Conservation (phyloP, 306 rosid genomes). For the Senna siamea region DNA sequence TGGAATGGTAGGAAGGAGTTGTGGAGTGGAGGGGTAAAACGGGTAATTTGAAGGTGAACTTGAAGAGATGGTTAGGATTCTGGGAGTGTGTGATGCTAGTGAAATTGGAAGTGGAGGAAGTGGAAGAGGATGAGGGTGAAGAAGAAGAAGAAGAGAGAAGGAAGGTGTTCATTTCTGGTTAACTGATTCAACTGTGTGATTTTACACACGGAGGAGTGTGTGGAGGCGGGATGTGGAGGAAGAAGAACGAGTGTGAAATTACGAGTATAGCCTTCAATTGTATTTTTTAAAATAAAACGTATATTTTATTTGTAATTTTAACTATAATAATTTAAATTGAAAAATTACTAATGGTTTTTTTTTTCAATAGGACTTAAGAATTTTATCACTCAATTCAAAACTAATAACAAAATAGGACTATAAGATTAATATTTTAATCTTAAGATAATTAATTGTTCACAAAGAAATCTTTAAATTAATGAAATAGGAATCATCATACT, state of each 20-base stretch:
- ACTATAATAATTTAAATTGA: no score
- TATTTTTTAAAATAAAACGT: no score
- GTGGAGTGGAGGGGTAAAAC: conserved; percentile 51
- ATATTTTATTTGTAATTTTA: no score
- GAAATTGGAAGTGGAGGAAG: conserved; percentile 57
- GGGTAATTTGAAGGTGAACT: conserved; percentile 54
- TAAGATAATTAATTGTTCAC: no score
- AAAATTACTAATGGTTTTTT: no score
- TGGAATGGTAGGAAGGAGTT: conserved; percentile 28
- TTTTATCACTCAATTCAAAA: no score
- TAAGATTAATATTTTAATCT: no score
- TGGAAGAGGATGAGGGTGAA: conserved; percentile 38
- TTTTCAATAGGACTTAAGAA: no score
- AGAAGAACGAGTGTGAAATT: conserved; percentile 26
- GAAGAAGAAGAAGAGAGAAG: conserved; percentile 40
- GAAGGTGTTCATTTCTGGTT: conserved; percentile 56
- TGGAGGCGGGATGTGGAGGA: conserved; percentile 48
- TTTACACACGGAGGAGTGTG: conserved; percentile 25
- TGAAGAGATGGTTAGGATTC: conserved; percentile 47
- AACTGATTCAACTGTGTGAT: conserved; percentile 48
- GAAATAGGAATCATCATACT: no score
- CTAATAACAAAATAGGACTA: no score
- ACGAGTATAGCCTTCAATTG: conserved; percentile 46
- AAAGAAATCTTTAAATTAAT: no score
- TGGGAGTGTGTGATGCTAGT: conserved; percentile 64